Evolutionary conservation across 495 filamentous ascomycete species (phyloP).

Genomic region (Astrocystis sublimbata): DNA sequence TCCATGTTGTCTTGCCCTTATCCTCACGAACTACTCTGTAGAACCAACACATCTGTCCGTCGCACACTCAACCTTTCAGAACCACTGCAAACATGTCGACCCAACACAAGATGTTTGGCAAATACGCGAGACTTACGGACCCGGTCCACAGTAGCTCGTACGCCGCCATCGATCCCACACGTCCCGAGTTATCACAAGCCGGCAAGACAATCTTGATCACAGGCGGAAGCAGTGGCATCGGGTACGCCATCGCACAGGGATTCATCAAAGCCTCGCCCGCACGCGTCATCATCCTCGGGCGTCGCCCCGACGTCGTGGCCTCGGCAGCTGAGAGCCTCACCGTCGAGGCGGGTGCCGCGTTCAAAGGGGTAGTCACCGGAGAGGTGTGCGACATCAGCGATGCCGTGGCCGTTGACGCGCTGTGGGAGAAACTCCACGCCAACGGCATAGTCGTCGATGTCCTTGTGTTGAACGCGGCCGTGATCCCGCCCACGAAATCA

Average conservation of each 20-base stretch:
- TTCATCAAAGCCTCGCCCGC: slow-evolving; percentile 35
- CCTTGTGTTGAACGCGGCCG: slow-evolving; percentile 41
- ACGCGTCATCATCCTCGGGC: slow-evolving; percentile 31
- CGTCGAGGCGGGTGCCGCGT: not conserved
- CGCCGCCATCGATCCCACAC: slow-evolving; percentile 40
- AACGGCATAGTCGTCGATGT: slow-evolving; percentile 40
- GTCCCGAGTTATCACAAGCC: slow-evolving; percentile 46
- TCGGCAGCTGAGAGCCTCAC: slow-evolving; percentile 16
- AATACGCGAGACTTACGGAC: slow-evolving; percentile 22
- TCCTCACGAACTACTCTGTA: not conserved
- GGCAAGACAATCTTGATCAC: slow-evolving; percentile 53
- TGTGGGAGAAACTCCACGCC: slow-evolving; percentile 37
- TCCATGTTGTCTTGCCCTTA: too few relatives aligned
- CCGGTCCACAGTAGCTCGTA: slow-evolving; percentile 38
- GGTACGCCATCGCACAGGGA: slow-evolving; percentile 32
- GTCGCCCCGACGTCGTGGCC: slow-evolving; percentile 21
- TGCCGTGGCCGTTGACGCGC: slow-evolving; percentile 21
- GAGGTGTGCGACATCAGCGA: slow-evolving; percentile 30
- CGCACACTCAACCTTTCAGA: not conserved
- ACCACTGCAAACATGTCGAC: not conserved
- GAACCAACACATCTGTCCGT: not conserved
- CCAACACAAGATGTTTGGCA: slow-evolving; percentile 1
- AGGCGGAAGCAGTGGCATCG: slow-evolving; percentile 41
- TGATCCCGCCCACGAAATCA: slow-evolving; percentile 9
- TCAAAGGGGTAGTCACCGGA: slow-evolving; percentile 22